Evolutionary conservation across 2,329 filamentous ascomycete genomes (phyloP).

Genomic region (Lasiodiplodia gonubiensis): DNA sequence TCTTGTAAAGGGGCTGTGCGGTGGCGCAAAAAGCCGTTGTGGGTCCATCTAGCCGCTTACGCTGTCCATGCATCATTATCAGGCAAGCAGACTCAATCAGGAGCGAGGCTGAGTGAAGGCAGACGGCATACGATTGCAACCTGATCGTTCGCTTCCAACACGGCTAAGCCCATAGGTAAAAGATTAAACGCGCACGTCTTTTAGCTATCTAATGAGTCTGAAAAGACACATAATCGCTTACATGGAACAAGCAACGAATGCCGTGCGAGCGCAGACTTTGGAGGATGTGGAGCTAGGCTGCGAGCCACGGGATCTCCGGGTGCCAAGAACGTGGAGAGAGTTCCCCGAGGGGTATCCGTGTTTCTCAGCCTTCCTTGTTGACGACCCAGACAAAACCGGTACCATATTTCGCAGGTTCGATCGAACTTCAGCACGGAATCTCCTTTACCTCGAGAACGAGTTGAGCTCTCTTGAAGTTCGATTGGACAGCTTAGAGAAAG

Average conservation of each 20-base stretch:
- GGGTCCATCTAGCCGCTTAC: too few species aligned
- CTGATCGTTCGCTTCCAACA: too few species aligned
- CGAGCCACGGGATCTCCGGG: fast-evolving
- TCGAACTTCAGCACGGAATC: slow-evolving; percentile 2
- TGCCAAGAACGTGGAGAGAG: neutral
- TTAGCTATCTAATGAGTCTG: too few species aligned
- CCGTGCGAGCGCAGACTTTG: neutral
- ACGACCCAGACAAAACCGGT: neutral
- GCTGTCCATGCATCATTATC: too few species aligned
- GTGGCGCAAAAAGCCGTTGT: too few species aligned
- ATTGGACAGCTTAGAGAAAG: neutral
- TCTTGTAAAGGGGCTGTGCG: too few species aligned
- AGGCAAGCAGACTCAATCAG: too few species aligned
- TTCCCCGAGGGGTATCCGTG: neutral
- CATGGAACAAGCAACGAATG: neutral
- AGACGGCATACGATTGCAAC: too few species aligned
- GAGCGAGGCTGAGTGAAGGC: too few species aligned
- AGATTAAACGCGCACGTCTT: neutral
- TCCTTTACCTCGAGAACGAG: slow-evolving; percentile 24
- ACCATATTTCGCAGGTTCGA: slow-evolving; percentile 26
- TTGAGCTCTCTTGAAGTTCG: neutral
- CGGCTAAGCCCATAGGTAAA: too few species aligned
- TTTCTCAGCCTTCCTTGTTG: neutral
- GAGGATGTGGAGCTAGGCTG: neutral
- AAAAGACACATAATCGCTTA: neutral